Evolutionary conservation across 1,139 yeast genomes (phyloP).

Genomic region (Taphrina pruni): DNA sequence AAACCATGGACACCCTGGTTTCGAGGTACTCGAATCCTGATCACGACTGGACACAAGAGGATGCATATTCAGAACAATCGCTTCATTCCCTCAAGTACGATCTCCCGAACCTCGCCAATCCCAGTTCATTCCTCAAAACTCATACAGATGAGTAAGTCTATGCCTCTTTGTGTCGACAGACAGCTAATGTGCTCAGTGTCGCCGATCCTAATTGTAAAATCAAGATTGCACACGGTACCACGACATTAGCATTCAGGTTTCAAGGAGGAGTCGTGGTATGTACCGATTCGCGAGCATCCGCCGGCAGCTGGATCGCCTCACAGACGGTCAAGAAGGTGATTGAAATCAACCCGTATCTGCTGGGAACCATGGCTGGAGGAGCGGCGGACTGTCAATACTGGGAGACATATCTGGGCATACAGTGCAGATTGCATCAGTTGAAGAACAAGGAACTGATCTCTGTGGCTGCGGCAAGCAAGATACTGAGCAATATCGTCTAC

Average conservation of each 20-base stretch:
- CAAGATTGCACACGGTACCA: slow-evolving; percentile 97
- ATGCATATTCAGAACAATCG: slow-evolving; percentile 18
- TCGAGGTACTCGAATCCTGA: slow-evolving; percentile 37
- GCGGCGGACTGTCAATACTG: slow-evolving; percentile 99
- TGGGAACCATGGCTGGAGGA: slow-evolving; percentile 99
- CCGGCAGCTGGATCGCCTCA: slow-evolving; percentile 64
- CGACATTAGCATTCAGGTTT: slow-evolving; percentile 94
- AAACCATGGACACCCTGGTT: slow-evolving; percentile 44
- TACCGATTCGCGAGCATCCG: slow-evolving; percentile 43
- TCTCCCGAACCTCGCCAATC: slow-evolving; percentile 37
- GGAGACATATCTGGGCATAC: slow-evolving; percentile 99
- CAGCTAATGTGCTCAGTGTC: slow-evolving; percentile 28
- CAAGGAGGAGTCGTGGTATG: slow-evolving; percentile 79
- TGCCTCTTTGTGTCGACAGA: neutral
- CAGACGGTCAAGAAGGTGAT: slow-evolving; percentile 97
- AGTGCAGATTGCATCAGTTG: slow-evolving; percentile 92
- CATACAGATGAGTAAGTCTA: slow-evolving; percentile 31
- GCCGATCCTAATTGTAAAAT: slow-evolving; percentile 88
- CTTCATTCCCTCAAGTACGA: slow-evolving; percentile 29
- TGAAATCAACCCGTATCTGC: slow-evolving; percentile 83
- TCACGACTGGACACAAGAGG: slow-evolving; percentile 11
- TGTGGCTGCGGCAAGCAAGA: slow-evolving; percentile 96
- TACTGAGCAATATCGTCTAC: slow-evolving; percentile 84
- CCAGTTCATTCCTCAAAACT: slow-evolving; percentile 43
- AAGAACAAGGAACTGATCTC: slow-evolving; percentile 93